These are phyloP conservation scores for Trametes punicea DNA, from an alignment of 768 basidiomycete genomes.

Conservation along the genomic window DNA sequence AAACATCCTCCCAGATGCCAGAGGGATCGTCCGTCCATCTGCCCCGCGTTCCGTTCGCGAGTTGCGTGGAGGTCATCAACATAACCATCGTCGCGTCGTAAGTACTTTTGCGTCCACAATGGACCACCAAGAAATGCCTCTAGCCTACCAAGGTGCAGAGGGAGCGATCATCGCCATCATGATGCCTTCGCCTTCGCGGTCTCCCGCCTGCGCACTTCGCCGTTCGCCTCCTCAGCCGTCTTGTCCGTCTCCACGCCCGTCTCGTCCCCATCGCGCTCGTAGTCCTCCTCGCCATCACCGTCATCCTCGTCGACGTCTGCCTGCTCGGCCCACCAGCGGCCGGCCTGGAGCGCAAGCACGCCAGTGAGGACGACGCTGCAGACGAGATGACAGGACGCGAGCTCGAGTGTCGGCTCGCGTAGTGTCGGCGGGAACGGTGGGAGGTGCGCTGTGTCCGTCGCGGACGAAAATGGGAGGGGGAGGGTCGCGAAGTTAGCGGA, in stretches of 20 bases:
- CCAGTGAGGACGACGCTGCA: constrained; percentile 87
- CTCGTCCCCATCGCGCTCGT: constrained; percentile 2
- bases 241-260: constrained; percentile 15
- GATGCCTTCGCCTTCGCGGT: constrained; percentile 4
- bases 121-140: not conserved
- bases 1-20: no score
- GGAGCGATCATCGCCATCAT: constrained; percentile 1
- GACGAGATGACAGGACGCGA: constrained; percentile 81
- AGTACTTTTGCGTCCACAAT: constrained; percentile 8
- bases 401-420: constrained; percentile 64
- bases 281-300: constrained; percentile 12
- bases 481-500: constrained; percentile 55
- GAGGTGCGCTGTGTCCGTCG: constrained; percentile 11
- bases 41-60: not conserved
- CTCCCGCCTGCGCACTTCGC: constrained; percentile 10
- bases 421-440: constrained; percentile 64
- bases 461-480: constrained; percentile 35
- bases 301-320: constrained; percentile 61
- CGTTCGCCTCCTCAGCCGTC: not conserved
- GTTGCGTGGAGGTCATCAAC: not conserved
- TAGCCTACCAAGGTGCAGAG: not conserved
- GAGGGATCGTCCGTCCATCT: not conserved
- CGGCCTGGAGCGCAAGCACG: constrained; percentile 80
- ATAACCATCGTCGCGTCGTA: constrained; percentile 6
- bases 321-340: constrained; percentile 81